These are phyloP conservation scores for Chimonanthus salicifolius DNA, from an alignment of 164 flowering plant species.

Conservation along the genomic window DNA sequence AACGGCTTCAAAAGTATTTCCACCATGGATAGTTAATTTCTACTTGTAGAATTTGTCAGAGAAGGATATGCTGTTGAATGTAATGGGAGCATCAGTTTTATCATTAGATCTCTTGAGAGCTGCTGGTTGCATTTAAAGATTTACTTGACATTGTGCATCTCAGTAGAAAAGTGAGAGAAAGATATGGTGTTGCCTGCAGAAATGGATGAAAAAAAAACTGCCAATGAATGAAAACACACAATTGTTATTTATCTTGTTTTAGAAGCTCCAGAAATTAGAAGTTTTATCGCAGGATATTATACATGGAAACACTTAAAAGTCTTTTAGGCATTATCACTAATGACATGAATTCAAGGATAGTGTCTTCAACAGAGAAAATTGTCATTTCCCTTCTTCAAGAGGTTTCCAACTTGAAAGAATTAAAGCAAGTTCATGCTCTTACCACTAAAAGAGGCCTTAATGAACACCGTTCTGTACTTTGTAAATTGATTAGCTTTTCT, in stretches of 20 bases:
- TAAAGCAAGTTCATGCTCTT: constrained; percentile 29
- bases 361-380: not conserved
- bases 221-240: not conserved
- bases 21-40: not conserved
- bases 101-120: not conserved
- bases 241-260: not conserved
- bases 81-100: not conserved
- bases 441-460: constrained; percentile 33
- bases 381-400: constrained; percentile 16
- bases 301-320: too few species aligned
- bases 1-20: not conserved
- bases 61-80: not conserved
- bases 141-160: not conserved
- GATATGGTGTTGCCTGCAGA: not conserved
- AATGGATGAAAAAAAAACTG: not conserved
- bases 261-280: not conserved
- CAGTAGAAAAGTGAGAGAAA: not conserved
- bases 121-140: not conserved
- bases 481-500: constrained; percentile 28
- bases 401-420: constrained; percentile 25
- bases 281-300: too few species aligned
- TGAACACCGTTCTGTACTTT: constrained; percentile 10
- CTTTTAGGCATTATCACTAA: not conserved
- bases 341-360: not conserved
- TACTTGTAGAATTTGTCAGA: not conserved